Evolutionary conservation across 495 filamentous ascomycete genomes (phyloP), one percentile per base, ranked within the genome.

Genomic region (Chlorociboria aeruginascens): DNA sequence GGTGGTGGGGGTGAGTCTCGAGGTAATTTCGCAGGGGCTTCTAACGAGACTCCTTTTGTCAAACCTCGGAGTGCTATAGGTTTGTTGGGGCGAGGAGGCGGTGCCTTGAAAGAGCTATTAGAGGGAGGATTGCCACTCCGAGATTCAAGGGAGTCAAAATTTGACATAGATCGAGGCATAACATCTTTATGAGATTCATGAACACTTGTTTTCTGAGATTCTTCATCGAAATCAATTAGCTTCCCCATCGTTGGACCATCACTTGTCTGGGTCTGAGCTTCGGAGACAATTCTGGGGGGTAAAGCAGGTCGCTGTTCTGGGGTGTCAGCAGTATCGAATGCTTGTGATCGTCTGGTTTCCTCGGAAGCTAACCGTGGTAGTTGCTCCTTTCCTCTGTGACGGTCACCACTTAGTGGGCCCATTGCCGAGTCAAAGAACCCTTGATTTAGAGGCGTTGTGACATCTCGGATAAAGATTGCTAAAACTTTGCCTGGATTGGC

Each of bases 381-480:
- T 7, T 28, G 32, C 9, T 32, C 29, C 33, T 36, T 44, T 12
- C 41, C 29, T 32, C 33, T 44, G 7, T 46, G 20, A 42, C 48
- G 51, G 31, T 65, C 61, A 3, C 59, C 60, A 32, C 56, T 51
- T 13, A 61, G 46, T 34, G 69, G 50, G 3, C 65, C 66, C 46
- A 79, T 74, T 0, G 83, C 76, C 3, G 82, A 69, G 49, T 94
- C 86, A 57, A 95, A 93, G 59, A 89, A 95, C 3, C 76, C 71
- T 31, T 72, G 71, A 34, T 68, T 68, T 10, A 77, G 69, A 6
- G 82, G 69, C 0, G 87, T 94, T 0, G 93, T 96, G 14, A 97
- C 82, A 63, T 99, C 93, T 17, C 92, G 77, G 50, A 99, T 96
- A 61, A 95, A 99, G 30, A 99, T 76, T 0, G 62, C 74, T 8